Evolutionary conservation across 1,139 yeast genomes (phyloP).

Genomic region (Zygotorulaspora mrakii): DNA sequence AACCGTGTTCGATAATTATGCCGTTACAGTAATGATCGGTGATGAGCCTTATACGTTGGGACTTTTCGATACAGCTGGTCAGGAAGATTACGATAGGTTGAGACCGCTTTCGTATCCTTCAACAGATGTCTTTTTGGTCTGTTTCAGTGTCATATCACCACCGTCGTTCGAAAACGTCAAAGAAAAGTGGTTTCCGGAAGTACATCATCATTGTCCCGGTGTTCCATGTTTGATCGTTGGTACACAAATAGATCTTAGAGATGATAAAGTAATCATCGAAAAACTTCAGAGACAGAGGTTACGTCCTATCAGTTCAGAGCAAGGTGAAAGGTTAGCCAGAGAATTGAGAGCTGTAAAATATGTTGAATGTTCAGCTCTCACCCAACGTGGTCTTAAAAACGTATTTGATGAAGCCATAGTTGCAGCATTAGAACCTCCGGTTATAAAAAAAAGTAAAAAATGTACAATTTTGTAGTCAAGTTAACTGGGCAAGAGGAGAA

Average conservation of each 20-base stretch:
- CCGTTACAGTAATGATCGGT: constrained; percentile 96
- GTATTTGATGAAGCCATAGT: constrained; percentile 97
- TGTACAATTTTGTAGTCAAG: constrained; percentile 65
- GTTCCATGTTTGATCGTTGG: constrained; percentile 96
- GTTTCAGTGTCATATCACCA: constrained; percentile 93
- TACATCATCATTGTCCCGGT: constrained; percentile 96
- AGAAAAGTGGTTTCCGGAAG: constrained; percentile 98
- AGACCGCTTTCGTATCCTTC: constrained; percentile 96
- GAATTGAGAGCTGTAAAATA: constrained; percentile 93
- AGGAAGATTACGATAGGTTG: constrained; percentile 95
- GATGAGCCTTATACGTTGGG: constrained; percentile 97
- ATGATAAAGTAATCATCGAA: constrained; percentile 84
- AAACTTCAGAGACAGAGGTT: constrained; percentile 87
- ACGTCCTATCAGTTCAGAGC: constrained; percentile 78
- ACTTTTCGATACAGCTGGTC: constrained; percentile 96
- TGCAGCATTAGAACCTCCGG: constrained; percentile 91
- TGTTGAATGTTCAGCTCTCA: constrained; percentile 96
- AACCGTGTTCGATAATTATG: constrained; percentile 92
- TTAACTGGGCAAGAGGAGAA: constrained; percentile 7
- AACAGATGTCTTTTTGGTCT: constrained; percentile 91
- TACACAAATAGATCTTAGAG: constrained; percentile 91
- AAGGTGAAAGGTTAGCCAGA: constrained; percentile 89
- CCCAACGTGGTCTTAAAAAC: constrained; percentile 92
- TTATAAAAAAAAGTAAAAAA: constrained; percentile 66
- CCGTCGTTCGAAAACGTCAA: constrained; percentile 97